Base-by-base conservation (phyloP, 345 rosid species). In the Psidium guajava region DNA sequence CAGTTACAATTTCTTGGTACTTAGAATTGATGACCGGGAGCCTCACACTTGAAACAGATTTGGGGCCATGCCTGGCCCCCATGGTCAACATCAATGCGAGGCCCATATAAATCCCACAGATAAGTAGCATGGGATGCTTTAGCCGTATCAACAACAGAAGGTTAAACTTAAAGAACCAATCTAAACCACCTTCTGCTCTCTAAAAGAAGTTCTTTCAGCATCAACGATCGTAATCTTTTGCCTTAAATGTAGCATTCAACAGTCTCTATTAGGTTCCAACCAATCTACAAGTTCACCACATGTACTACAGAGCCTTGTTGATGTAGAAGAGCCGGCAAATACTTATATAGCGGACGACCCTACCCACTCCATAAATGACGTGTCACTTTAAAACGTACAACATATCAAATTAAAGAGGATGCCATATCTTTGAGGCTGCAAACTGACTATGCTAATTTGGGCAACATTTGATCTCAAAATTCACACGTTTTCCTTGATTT, bases 1-100 rank as follows among this genome's bases (percentile, higher is more conserved):
- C 99, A 10, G 99, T 98, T 18, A 94, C 98, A 84, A 98, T 96
- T 89, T 98, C 99, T 81, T 44, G 47, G 47, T 8, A 32, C 24
- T 11, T 18, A 25, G 6, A 32, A 69, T 32, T 69, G 5, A 32
- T 69, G 77, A 69, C 3, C 13, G 2, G 42, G 3, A 69, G 6
- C 47, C 77, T 69, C 42, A 8, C 42, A 28, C 40, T 0, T 3
- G 16, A 28, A 61, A 61, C 15, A 28, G 5, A 32, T 64, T 32
- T 4, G 5, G 11, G 77, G 10, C 42, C 44, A 64, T 32, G 32
- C 44, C 24, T 64, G 42, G 36, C 42, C 32, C 13, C 18, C 47
- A 69, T 18, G 25, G 13, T 69, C 77, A 32, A 69, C 14, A 69
- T 69, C 47, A 69, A 32, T 69, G 11, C 1, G 9, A 69, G 21